Conservation (phyloP, 371 early-diverging fungal species). For the Thermomucor indicae-seudaticae region DNA sequence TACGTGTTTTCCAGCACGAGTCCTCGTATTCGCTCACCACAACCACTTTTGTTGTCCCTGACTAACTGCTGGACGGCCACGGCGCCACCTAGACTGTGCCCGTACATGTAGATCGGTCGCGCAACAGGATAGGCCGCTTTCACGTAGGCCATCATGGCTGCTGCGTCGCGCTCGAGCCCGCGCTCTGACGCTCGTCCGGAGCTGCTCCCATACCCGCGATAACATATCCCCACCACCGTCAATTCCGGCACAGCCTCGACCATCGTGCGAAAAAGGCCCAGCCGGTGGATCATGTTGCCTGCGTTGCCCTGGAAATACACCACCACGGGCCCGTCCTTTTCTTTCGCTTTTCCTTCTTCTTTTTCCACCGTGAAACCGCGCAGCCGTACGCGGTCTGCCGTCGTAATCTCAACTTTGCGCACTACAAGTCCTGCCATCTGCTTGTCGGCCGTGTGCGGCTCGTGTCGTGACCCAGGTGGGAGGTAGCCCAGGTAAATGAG, state of each 20-base stretch:
- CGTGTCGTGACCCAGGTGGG: conserved; percentile 34
- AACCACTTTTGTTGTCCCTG: not conserved
- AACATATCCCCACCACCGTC: conserved; percentile 27
- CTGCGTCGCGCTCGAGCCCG: conserved; percentile 29
- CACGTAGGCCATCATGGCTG: conserved; percentile 16
- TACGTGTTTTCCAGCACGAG: conserved; percentile 45
- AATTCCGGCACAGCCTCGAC: conserved; percentile 10
- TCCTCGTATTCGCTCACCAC: conserved; percentile 12
- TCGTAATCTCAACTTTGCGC: conserved; percentile 10
- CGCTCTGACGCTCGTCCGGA: conserved; percentile 29
- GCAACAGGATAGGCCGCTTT: not conserved
- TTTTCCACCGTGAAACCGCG: conserved; percentile 19
- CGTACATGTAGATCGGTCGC: conserved; percentile 26
- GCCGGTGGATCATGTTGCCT: conserved; percentile 40
- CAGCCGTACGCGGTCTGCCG: conserved; percentile 16
- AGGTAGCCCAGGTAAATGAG: conserved; percentile 41
- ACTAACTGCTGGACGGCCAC: conserved; percentile 23
- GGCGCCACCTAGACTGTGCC: conserved; percentile 39
- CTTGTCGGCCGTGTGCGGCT: conserved; percentile 5
- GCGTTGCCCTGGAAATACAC: conserved; percentile 30
- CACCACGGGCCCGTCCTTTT: not conserved
- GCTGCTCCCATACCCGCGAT: conserved; percentile 40
- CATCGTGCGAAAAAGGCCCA: conserved; percentile 24
- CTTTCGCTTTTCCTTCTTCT: conserved; percentile 1
- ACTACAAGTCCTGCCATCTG: conserved; percentile 3